Percentiles rank a stretch among this genome's conserved stretches.
Evolutionary conservation across 1,139 yeast genomes (phyloP).

Genomic region (Saccharomyces hybrid): DNA sequence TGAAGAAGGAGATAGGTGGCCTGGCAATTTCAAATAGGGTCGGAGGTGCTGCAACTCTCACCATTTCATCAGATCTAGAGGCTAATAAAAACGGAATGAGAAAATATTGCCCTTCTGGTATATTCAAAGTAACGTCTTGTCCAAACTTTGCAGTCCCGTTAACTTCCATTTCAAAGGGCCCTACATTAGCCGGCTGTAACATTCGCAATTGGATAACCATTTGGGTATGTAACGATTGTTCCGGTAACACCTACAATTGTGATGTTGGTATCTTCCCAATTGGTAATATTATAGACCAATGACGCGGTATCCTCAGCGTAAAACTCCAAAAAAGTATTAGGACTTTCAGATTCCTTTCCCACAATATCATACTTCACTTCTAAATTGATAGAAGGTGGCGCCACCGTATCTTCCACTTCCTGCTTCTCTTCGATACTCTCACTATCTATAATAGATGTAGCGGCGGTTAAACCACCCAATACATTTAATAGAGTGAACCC

Average conservation of each 20-base stretch:
- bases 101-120: constrained; percentile 52
- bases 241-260: constrained; percentile 73
- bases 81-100: constrained; percentile 56
- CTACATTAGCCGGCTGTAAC: constrained; percentile 60
- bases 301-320: constrained; percentile 45
- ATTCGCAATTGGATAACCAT: constrained; percentile 46
- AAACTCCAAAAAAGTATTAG: constrained; percentile 28
- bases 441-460: not conserved
- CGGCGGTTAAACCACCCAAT: not conserved
- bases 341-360: constrained; percentile 1
- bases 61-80: constrained; percentile 44
- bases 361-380: constrained; percentile 1
- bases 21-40: constrained; percentile 57
- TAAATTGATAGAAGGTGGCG: constrained; percentile 1
- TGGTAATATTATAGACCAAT: constrained; percentile 47
- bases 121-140: constrained; percentile 49
- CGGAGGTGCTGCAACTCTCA: constrained; percentile 51
- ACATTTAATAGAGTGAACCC: not conserved
- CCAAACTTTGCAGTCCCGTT: constrained; percentile 44
- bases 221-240: constrained; percentile 47
- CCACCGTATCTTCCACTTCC: not conserved
- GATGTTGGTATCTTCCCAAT: constrained; percentile 48
- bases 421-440: not conserved
- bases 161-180: constrained; percentile 48
- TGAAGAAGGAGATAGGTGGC: constrained; percentile 57